Evolutionary conservation across 2,329 filamentous ascomycete genomes (phyloP), one percentile per base, ranked within the genome.

Genomic region (Neophaeococcomyces aloes): DNA sequence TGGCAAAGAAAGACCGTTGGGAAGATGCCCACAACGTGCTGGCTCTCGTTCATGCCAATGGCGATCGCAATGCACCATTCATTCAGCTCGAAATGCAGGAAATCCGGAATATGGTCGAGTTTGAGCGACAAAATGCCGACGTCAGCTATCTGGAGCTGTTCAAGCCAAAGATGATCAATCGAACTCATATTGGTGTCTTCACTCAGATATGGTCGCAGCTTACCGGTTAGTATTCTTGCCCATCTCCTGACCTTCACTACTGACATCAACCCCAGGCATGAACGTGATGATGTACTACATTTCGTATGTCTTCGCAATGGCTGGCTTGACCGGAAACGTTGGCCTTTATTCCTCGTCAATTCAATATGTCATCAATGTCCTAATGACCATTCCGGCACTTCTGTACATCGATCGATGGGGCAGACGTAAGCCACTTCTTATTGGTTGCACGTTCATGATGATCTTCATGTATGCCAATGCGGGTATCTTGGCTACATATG

Each of bases 121-220:
- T 64, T 23, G 67, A 69, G 49, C 61, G 66, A 15, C 42, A 52
- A 19, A 61, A 63, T 14, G 55, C 55, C n/a, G n/a, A n/a, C n/a
- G n/a, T n/a, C n/a, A n/a, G n/a, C n/a, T n/a, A n/a, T n/a, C n/a
- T n/a, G n/a, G n/a, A n/a, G n/a, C n/a, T n/a, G n/a, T n/a, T n/a
- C n/a, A n/a, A n/a, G n/a, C n/a, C n/a, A n/a, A n/a, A n/a, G n/a
- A n/a, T 78, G 74, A 77, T 74, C 73, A 69, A 69, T 50, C 65
- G 74, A 13, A 76, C 72, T 2, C 48, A 76, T 37, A 70, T 72
- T 13, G 74, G 74, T 36, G 69, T 74, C 56, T 69, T 67, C 10
- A 70, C 76, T 2, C 74, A 78, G 56, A 70, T 70, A 17, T 77
- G 74, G 72, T 73, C 76, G 56, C 65, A 73, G 42, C 57, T 70